Evolutionary conservation across 2,329 filamentous ascomycete species (phyloP).

Genomic region (Ophiocordyceps camponoti-saundersi): DNA sequence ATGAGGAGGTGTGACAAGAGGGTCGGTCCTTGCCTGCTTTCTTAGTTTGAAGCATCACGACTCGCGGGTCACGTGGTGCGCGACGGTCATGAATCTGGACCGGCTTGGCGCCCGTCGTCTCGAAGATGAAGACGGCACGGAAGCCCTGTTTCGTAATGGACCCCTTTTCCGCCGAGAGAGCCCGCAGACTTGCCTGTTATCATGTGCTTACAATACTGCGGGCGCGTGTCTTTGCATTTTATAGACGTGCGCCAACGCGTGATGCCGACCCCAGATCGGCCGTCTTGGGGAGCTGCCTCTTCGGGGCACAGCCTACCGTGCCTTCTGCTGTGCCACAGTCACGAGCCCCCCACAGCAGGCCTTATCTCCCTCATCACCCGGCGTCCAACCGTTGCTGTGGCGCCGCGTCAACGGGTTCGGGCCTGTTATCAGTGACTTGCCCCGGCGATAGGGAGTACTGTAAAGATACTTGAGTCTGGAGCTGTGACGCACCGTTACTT

Average conservation of each 20-base stretch:
- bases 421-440: background rate
- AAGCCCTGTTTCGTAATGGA: no score
- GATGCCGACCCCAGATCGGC: background rate
- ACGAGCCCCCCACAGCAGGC: background rate
- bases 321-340: background rate
- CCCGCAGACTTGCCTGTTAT: background rate
- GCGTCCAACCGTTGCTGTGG: background rate
- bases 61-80: no score
- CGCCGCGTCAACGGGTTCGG: background rate
- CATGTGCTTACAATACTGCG: background rate
- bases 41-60: no score
- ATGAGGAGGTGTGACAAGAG: no score
- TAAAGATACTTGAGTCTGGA: background rate
- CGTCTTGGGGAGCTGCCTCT: background rate
- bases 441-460: no score
- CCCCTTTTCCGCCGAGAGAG: background rate
- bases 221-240: background rate
- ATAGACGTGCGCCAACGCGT: background rate
- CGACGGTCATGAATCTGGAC: no score
- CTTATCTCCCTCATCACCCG: background rate
- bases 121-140: no score
- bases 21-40: no score
- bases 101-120: no score
- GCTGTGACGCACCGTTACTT: background rate
- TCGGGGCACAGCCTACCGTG: background rate